A percentile compares a stretch with the other conserved stretches of the same genome.
Conservation (phyloP, 1,284 basidiomycete genomes). For the Bondarzewia mesenterica region DNA sequence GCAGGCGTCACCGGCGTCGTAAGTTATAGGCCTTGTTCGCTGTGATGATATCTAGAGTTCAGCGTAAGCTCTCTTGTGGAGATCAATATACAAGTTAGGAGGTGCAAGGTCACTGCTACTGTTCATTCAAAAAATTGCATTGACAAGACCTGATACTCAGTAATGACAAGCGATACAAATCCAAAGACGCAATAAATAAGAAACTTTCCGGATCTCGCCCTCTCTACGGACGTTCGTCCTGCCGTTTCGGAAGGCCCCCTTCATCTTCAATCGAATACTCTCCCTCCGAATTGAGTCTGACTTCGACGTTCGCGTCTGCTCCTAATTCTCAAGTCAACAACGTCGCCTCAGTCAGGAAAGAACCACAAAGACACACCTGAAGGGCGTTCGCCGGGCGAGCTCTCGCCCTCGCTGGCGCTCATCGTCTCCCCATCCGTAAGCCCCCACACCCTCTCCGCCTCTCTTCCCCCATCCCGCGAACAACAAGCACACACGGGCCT, state of each 20-base stretch:
- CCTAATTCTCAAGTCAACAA: background rate
- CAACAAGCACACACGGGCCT: background rate
- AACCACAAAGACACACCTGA: constrained; percentile 3
- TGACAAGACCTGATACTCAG: too few relatives aligned
- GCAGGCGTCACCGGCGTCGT: background rate
- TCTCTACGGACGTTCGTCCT: too few relatives aligned
- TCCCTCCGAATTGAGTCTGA: constrained; percentile 12
- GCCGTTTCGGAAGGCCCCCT: background rate
- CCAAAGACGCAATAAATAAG: too few relatives aligned
- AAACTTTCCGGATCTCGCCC: too few relatives aligned
- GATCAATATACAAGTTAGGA: too few relatives aligned
- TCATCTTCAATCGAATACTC: constrained; percentile 12
- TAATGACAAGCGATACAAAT: background rate
- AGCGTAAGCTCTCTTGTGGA: too few relatives aligned
- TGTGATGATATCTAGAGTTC: too few relatives aligned
- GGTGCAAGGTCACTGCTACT: too few relatives aligned
- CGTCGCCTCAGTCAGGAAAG: background rate
- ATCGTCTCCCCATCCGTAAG: constrained; percentile 15
- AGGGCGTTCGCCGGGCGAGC: constrained; percentile 5
- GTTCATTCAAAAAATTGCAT: background rate
- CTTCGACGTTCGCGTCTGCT: constrained; percentile 10
- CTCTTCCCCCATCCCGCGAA: constrained; percentile 8
- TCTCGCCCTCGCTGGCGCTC: constrained; percentile 13
- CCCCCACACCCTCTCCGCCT: constrained; percentile 13
- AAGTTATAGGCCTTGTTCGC: too few relatives aligned